These are phyloP conservation scores for Aureobasidium uvarum DNA, from an alignment of 2,329 filamentous ascomycete species.

Conservation along the genomic window DNA sequence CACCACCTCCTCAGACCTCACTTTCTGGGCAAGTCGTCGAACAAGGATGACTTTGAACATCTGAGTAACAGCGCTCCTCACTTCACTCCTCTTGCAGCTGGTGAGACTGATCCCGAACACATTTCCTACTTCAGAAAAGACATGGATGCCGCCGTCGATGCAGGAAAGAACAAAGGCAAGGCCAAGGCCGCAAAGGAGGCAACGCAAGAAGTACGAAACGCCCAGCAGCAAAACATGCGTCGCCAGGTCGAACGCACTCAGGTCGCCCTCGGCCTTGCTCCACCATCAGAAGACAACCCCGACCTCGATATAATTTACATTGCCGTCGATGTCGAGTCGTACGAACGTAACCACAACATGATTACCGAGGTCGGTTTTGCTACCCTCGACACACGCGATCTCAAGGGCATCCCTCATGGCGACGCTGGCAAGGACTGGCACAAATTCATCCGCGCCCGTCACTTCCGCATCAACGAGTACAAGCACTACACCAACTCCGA, in stretches of 20 bases:
- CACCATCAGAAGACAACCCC: constrained; percentile 46
- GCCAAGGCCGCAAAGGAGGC: constrained; percentile 51
- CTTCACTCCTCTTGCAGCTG: neutral
- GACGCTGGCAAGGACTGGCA: constrained; percentile 65
- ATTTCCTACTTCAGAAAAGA: constrained; percentile 54
- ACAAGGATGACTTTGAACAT: constrained; percentile 46
- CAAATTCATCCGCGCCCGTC: constrained; percentile 63
- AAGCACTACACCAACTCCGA: constrained; percentile 62
- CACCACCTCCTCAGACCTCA: constrained; percentile 63
- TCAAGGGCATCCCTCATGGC: constrained; percentile 60
- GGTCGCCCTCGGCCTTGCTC: constrained; percentile 68
- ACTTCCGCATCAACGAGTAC: constrained; percentile 74
- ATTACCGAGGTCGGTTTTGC: constrained; percentile 87
- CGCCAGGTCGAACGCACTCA: constrained; percentile 63
- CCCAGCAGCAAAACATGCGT: constrained; percentile 54
- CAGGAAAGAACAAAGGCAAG: constrained; percentile 48
- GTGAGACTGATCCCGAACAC: constrained; percentile 37
- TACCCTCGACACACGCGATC: constrained; percentile 67
- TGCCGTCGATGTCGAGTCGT: constrained; percentile 78
- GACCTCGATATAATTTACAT: constrained; percentile 64
- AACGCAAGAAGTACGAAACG: constrained; percentile 50
- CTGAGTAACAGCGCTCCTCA: constrained; percentile 32
- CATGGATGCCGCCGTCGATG: constrained; percentile 53
- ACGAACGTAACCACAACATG: constrained; percentile 62
- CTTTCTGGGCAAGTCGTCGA: constrained; percentile 61